Conservation (phyloP, 257 asterid genomes). For the Solanum bukasovii region DNA sequence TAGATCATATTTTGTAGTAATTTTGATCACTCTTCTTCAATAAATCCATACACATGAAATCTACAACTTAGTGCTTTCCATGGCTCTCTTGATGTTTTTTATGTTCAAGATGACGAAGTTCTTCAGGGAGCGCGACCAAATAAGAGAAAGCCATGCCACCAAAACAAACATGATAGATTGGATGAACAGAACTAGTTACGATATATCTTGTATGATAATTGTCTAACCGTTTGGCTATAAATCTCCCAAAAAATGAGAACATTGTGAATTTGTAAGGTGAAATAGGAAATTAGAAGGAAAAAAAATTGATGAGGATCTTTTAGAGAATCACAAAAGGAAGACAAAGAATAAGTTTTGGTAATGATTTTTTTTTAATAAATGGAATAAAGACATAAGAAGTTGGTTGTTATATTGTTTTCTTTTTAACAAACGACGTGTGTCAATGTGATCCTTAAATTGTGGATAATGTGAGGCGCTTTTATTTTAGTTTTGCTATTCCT, state of each 20-base stretch:
- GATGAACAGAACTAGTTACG: background rate
- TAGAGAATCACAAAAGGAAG: background rate
- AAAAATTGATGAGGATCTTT: background rate
- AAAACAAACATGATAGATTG: background rate
- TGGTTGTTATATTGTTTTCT: background rate
- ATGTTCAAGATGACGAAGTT: conserved; percentile 1
- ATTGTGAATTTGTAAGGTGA: background rate
- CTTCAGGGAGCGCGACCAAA: background rate
- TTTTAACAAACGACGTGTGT: background rate
- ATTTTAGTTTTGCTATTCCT: background rate
- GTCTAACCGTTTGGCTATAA: background rate
- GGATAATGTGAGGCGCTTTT: background rate
- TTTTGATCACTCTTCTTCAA: background rate
- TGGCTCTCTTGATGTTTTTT: background rate
- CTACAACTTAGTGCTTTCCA: background rate
- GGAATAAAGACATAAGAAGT: background rate
- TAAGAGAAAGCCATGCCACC: conserved; percentile 4
- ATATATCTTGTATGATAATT: background rate
- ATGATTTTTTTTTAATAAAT: background rate
- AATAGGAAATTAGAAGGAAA: background rate
- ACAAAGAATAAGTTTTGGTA: background rate
- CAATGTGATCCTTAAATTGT: background rate
- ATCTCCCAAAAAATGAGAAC: background rate
- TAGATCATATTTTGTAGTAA: background rate
- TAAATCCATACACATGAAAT: background rate